These are phyloP conservation scores for Gaillardinia entomophila DNA, from an alignment of 805 yeast species.

Conservation along the genomic window DNA sequence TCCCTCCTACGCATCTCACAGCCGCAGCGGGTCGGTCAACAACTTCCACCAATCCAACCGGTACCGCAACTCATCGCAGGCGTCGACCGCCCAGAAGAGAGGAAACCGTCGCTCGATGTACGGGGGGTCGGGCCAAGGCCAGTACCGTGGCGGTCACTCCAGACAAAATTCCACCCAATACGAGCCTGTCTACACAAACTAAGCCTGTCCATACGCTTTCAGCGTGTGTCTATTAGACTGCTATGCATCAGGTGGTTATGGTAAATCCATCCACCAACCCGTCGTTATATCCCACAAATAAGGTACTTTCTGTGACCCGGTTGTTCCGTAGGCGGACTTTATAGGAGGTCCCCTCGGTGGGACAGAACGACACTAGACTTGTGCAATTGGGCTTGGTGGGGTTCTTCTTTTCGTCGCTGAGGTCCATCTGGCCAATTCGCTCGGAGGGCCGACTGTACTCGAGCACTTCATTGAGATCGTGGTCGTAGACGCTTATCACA, in stretches of 20 bases:
- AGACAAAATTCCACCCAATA: constrained; percentile 1
- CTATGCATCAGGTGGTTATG: no score
- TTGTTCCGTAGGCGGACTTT: constrained; percentile 6
- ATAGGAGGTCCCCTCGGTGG: constrained; percentile 2
- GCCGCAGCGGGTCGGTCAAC: background rate
- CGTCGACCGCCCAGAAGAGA: constrained; percentile 6
- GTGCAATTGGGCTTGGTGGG: constrained; percentile 1
- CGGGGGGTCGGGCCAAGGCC: constrained; percentile 17
- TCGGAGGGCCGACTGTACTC: constrained; percentile 2
- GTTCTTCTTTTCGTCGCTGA: constrained; percentile 1
- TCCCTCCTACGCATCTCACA: constrained; percentile 6
- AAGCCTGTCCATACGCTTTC: no score
- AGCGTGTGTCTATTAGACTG: no score
- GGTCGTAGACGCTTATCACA: background rate
- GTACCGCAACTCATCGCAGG: background rate
- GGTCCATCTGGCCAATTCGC: constrained; percentile 3
- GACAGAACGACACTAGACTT: constrained; percentile 1
- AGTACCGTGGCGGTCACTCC: constrained; percentile 4
- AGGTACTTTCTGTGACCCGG: constrained; percentile 13
- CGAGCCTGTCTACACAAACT: background rate
- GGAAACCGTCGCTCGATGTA: constrained; percentile 28
- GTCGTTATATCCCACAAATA: constrained; percentile 51
- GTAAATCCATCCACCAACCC: constrained; percentile 46
- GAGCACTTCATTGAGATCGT: constrained; percentile 3
- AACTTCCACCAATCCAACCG: background rate